Percentiles rank a stretch among this genome's conserved stretches.
phyloP scores from a whole-genome alignment of 257 asterid genomes.

The Solanum sparsipilum region DNA sequence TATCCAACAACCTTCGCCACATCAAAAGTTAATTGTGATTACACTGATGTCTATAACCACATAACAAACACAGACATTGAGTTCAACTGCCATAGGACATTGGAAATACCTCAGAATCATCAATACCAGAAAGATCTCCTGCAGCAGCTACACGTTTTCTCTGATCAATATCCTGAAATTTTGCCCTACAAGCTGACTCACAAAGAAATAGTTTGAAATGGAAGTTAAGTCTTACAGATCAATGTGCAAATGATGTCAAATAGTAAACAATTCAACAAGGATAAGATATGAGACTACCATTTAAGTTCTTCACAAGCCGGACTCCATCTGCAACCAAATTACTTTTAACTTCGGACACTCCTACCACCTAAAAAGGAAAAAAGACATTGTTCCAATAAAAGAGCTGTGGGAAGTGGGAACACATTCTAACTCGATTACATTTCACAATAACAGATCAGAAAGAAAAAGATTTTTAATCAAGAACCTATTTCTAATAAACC shows the following conservation, averaged over 20 bases:
- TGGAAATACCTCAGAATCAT: constrained; percentile 44
- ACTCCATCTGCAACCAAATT: background rate
- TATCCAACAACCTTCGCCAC: constrained; percentile 33
- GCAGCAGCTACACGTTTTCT: constrained; percentile 3
- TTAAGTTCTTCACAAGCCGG: background rate
- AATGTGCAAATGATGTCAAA: background rate
- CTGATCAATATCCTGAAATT: constrained; percentile 1
- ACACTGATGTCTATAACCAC: background rate
- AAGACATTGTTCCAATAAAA: background rate
- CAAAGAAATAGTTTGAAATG: background rate
- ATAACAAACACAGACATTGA: background rate
- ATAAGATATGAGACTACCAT: background rate
- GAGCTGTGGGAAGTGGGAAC: background rate
- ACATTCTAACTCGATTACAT: background rate
- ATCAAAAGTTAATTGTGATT: background rate
- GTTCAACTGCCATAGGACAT: background rate
- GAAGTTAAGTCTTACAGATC: background rate
- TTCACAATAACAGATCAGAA: background rate
- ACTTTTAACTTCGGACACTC: background rate
- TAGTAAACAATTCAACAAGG: background rate
- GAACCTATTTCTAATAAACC: background rate
- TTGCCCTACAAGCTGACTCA: constrained; percentile 22
- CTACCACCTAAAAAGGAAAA: background rate
- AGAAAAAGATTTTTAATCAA: background rate
- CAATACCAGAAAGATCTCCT: constrained; percentile 31